phyloP scores from a whole-genome alignment of 1,284 basidiomycete species.

The Flammula alnicola region DNA sequence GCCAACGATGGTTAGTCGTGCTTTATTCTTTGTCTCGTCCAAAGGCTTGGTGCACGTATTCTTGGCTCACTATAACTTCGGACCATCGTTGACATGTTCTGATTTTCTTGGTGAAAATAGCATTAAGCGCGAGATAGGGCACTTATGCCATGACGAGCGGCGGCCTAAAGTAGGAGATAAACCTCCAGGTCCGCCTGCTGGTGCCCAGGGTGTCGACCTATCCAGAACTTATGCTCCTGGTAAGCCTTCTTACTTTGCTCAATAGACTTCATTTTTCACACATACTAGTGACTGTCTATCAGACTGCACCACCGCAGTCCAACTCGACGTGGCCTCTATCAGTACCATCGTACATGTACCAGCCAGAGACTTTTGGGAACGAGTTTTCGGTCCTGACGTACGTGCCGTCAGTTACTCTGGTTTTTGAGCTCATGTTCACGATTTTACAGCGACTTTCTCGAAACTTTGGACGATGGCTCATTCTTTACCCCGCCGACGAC shows the following conservation, averaged over 20 bases:
- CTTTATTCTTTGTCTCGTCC: conserved; percentile 3
- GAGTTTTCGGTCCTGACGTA: conserved; percentile 84
- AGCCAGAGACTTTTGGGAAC: conserved; percentile 73
- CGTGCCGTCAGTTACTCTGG: conserved; percentile 32
- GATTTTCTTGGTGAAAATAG: conserved; percentile 44
- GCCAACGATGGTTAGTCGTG: conserved; percentile 81
- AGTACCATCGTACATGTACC: conserved; percentile 59
- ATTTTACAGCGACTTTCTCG: conserved; percentile 73
- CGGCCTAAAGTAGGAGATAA: conserved; percentile 59
- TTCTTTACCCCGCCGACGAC: conserved; percentile 65
- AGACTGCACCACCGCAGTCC: conserved; percentile 34
- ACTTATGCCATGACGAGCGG: conserved; percentile 88
- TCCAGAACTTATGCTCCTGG: conserved; percentile 40
- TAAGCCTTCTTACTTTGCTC: conserved; percentile 24
- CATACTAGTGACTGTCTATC: conserved; percentile 39
- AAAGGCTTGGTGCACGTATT: too few relatives aligned
- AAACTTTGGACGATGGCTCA: conserved; percentile 73
- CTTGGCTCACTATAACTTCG: too few relatives aligned
- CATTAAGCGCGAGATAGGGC: conserved; percentile 90
- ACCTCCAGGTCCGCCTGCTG: conserved; percentile 31
- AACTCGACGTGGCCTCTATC: conserved; percentile 59
- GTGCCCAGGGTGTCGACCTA: conserved; percentile 29
- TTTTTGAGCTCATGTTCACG: conserved; percentile 4
- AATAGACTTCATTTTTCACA: conserved; percentile 2
- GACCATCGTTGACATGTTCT: too few relatives aligned